These are phyloP conservation scores for Phanerochaete carnosa DNA, from an alignment of 768 basidiomycete species.

Conservation along the genomic window DNA sequence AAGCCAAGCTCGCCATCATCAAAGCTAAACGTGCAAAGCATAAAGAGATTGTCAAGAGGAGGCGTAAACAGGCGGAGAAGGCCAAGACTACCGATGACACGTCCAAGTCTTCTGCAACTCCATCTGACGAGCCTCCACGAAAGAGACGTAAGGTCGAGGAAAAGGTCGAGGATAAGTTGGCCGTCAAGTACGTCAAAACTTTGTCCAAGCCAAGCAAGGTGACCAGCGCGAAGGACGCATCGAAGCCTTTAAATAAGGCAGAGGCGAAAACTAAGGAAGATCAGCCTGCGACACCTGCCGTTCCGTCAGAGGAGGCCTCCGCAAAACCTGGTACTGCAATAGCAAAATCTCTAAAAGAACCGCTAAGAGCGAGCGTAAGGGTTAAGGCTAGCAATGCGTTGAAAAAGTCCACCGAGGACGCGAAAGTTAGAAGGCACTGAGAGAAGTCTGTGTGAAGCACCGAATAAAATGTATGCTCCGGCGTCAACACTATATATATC, in stretches of 20 bases:
- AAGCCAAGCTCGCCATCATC: constrained; percentile 41
- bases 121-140: constrained; percentile 1
- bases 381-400: not conserved
- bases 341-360: not conserved
- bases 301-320: not conserved
- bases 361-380: not conserved
- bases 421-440: not conserved
- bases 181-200: not conserved
- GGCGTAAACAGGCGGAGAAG: constrained; percentile 21
- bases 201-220: not conserved
- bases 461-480: not conserved
- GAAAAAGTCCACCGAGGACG: not conserved
- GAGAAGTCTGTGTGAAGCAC: not conserved
- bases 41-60: constrained; percentile 37
- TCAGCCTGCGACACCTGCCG: too few species aligned
- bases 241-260: too few species aligned
- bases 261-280: too few species aligned
- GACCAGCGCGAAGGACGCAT: not conserved
- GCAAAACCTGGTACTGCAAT: not conserved
- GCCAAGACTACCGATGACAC: constrained; percentile 1
- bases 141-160: constrained; percentile 22
- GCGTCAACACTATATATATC: not conserved
- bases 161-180: not conserved
- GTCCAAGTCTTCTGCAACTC: not conserved
- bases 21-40: constrained; percentile 47